A percentile compares a stretch with the other conserved stretches of the same genome.
Evolutionary conservation across 2,329 filamentous ascomycete genomes (phyloP).

Genomic region (Fusarium domesticum): DNA sequence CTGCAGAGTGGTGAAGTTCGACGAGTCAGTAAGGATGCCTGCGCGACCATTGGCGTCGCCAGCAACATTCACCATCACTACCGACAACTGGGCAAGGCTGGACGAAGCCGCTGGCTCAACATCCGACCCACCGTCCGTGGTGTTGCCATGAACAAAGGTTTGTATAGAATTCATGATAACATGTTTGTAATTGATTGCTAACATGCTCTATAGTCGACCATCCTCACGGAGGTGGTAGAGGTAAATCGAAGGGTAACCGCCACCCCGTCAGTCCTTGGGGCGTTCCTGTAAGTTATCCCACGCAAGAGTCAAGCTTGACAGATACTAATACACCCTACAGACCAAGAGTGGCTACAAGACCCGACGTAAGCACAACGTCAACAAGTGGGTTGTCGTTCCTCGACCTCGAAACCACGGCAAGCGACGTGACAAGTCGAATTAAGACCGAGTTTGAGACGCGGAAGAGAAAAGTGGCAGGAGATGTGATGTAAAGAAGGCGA

Average conservation of each 20-base stretch:
- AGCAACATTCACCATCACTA: slow-evolving; percentile 94
- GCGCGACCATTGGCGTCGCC: slow-evolving; percentile 88
- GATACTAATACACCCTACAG: slow-evolving; percentile 34
- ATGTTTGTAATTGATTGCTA: slow-evolving; percentile 6
- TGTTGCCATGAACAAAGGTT: slow-evolving; percentile 96
- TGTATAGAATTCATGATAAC: slow-evolving; percentile 30
- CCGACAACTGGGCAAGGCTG: slow-evolving; percentile 89
- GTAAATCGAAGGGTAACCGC: slow-evolving; percentile 98
- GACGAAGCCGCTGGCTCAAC: slow-evolving; percentile 87
- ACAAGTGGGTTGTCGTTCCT: slow-evolving; percentile 85
- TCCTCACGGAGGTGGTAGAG: slow-evolving; percentile 97
- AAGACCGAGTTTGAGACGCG: slow-evolving; percentile 28
- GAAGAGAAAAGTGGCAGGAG: slow-evolving; percentile 13
- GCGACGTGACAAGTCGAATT: slow-evolving; percentile 63
- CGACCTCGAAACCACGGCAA: slow-evolving; percentile 89
- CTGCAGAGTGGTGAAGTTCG: slow-evolving; percentile 92
- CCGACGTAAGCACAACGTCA: slow-evolving; percentile 79
- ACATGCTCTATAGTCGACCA: slow-evolving; percentile 65
- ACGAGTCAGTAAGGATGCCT: slow-evolving; percentile 85
- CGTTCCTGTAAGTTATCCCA: slow-evolving; percentile 67
- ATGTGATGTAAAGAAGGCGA: slow-evolving; percentile 4
- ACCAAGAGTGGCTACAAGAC: slow-evolving; percentile 92
- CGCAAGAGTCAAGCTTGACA: not conserved
- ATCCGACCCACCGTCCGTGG: slow-evolving; percentile 94
- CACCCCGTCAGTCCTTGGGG: slow-evolving; percentile 97